Conservation (phyloP, 2,329 filamentous ascomycete species). For the Penicillium janthinellum region DNA sequence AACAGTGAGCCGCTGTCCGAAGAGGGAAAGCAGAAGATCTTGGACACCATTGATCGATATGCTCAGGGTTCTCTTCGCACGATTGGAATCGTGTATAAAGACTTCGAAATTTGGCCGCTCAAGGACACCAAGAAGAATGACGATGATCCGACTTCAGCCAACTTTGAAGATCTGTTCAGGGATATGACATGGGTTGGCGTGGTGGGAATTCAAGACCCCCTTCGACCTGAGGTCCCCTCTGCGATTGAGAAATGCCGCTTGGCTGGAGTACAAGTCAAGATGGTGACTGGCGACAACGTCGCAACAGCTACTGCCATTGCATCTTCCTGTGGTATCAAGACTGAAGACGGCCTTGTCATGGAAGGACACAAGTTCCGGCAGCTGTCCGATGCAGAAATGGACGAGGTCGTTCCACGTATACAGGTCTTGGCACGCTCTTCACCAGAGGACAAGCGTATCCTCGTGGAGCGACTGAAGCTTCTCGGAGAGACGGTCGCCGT, state of each 20-base stretch:
- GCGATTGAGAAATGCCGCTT: slow-evolving; percentile 68
- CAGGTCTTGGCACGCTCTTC: slow-evolving; percentile 67
- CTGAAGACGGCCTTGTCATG: slow-evolving; percentile 63
- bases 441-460: slow-evolving; percentile 67
- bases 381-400: slow-evolving; percentile 61
- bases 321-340: slow-evolving; percentile 69
- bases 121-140: slow-evolving; percentile 56
- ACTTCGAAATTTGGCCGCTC: slow-evolving; percentile 71
- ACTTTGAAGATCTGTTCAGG: slow-evolving; percentile 69
- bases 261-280: slow-evolving; percentile 71
- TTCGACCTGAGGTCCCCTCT: slow-evolving; percentile 66
- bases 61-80: slow-evolving; percentile 67
- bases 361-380: slow-evolving; percentile 69
- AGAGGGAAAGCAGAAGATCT: slow-evolving; percentile 29
- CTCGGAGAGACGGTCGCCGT: slow-evolving; percentile 64
- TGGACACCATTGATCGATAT: slow-evolving; percentile 45
- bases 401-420: slow-evolving; percentile 59
- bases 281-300: slow-evolving; percentile 73
- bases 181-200: slow-evolving; percentile 74
- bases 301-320: slow-evolving; percentile 74
- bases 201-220: slow-evolving; percentile 74
- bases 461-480: slow-evolving; percentile 63
- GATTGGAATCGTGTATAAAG: slow-evolving; percentile 72
- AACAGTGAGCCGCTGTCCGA: slow-evolving; percentile 30
- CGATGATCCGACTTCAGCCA: slow-evolving; percentile 63